Base-by-base conservation (phyloP, 2,329 filamentous ascomycete species). In the Leptosphaerulina australis region DNA sequence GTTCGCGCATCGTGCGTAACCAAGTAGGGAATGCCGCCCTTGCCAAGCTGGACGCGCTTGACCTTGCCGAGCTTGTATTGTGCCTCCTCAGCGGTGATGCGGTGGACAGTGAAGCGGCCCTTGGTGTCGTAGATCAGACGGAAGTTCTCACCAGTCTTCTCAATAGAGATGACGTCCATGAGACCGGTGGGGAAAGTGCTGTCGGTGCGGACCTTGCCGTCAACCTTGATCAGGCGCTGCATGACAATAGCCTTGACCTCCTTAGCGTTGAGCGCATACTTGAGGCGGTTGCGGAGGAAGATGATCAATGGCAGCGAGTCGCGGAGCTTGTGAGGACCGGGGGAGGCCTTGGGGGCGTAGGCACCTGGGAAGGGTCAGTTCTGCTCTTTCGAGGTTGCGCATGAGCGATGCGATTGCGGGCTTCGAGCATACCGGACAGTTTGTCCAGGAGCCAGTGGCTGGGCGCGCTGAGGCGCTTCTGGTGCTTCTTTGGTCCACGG, bases 1-100 rank as follows among this genome's bases (percentile, higher is more conserved):
- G 94, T 99, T 91, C 94, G 89, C 83, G 94, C 94, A 94, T 99
- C 94, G 90, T 99, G 94, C 92, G 94, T 99, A 90, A 99, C 94
- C 91, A 97, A 97, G 92, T 96, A 99, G 95, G 94, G 94, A 88
- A 99, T 96, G 84, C 92, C 94, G 82, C 94, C 95, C 82, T 91
- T 93, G 85, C 94, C 94, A 74, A 99, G 87, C 85, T 99, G 94
- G 62, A 99, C 94, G 75, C 93, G 89, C 90, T 97, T 97, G 84
- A 99, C 94, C 87, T 97, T 99, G 85, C 92, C 92, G 73, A 99
- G 86, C 89, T 99, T 99, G 90, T 97, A 99, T 84, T 94, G 88
- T 72, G 93, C 92, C 90, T 99, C 94, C 85, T 97, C 94, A 70
- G 86, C 82, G 79, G 95, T 93, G 83, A 99, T 97, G 76, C 94